These are phyloP conservation scores for Arthrobotrys sphaeroides DNA, from an alignment of 2,329 filamentous ascomycete genomes.

Conservation along the genomic window DNA sequence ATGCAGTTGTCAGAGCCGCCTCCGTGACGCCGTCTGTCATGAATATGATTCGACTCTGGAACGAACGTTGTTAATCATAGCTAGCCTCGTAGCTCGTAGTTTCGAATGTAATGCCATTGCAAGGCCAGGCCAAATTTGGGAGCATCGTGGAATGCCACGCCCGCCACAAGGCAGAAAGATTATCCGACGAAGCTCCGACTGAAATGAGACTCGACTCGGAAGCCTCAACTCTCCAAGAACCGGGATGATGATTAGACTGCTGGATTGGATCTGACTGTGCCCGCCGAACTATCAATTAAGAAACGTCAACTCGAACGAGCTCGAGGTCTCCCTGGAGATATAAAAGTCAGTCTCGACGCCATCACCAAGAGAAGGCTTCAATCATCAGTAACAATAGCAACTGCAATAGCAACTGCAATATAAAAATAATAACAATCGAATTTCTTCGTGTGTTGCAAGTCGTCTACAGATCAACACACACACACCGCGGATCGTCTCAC, in stretches of 20 bases:
- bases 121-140: neutral
- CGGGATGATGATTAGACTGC: constrained; percentile 2
- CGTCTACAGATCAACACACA: constrained; percentile 53
- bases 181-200: constrained; percentile 40
- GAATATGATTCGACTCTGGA: constrained; percentile 3
- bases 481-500: constrained; percentile 29
- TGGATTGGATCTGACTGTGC: no score
- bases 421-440: no score
- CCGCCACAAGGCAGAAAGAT: constrained; percentile 29
- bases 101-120: neutral
- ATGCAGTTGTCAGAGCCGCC: constrained; percentile 15
- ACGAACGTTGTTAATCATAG: no score
- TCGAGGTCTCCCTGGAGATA: neutral
- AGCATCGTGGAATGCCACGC: constrained; percentile 11
- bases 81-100: neutral
- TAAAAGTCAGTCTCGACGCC: neutral
- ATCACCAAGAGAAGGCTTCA: neutral
- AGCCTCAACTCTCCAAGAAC: constrained; percentile 31
- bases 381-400: no score
- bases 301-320: neutral
- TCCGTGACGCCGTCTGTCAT: constrained; percentile 13
- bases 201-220: constrained; percentile 3
- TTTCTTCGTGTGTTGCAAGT: constrained; percentile 47
- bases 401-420: no score
- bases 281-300: no score